Percentiles rank a stretch among this genome's conserved stretches.
phyloP scores from a whole-genome alignment of 169 alveolate genomes.

The Plasmodium malariae region DNA sequence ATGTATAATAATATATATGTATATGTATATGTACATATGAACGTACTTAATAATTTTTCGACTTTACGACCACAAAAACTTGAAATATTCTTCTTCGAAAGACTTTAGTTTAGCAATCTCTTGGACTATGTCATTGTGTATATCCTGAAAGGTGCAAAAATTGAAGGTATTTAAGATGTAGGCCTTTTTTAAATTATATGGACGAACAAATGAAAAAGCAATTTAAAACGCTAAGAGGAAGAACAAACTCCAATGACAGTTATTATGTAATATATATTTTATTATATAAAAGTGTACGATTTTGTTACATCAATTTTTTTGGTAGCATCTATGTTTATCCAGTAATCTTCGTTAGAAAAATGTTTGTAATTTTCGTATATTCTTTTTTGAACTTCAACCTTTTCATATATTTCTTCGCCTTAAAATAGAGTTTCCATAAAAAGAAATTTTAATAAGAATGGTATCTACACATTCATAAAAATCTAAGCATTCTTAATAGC shows the following conservation, averaged over 20 bases:
- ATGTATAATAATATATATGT: not conserved
- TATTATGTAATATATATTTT: not conserved
- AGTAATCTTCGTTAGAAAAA: slow-evolving; percentile 49
- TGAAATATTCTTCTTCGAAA: slow-evolving; percentile 11
- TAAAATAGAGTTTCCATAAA: too few species aligned
- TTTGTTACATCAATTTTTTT: slow-evolving; percentile 64
- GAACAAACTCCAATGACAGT: too few species aligned
- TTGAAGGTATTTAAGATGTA: not conserved
- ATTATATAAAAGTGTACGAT: not conserved
- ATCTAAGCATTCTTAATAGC: too few species aligned
- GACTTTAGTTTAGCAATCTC: slow-evolving; percentile 10
- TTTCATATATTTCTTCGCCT: slow-evolving; percentile 76
- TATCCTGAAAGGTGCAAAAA: slow-evolving; percentile 17
- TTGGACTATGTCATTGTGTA: slow-evolving; percentile 40
- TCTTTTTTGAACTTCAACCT: slow-evolving; percentile 61
- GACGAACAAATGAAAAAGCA: too few species aligned
- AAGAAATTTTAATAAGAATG: too few species aligned
- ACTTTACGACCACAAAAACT: slow-evolving; percentile 59
- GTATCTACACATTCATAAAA: too few species aligned
- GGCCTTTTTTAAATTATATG: not conserved
- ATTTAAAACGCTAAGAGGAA: too few species aligned
- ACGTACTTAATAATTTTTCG: not conserved
- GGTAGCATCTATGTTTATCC: slow-evolving; percentile 75
- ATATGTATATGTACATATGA: not conserved
- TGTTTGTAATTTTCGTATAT: slow-evolving; percentile 47